Base-by-base conservation (phyloP, 495 filamentous ascomycete species). In the Aspergillus sparsus region DNA sequence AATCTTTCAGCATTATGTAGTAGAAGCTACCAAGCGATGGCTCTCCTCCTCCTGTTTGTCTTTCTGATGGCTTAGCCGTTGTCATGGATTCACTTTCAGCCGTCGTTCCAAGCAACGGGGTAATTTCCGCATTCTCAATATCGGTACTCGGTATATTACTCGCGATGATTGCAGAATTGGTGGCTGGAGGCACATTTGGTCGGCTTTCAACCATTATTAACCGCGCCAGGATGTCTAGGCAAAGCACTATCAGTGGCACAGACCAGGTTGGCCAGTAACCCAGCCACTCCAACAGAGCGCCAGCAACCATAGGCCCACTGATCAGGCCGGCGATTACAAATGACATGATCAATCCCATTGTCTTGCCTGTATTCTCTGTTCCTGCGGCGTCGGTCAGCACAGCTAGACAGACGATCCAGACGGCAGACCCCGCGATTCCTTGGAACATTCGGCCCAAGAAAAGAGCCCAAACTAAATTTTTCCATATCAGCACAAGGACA, bases 181-280 rank as follows among this genome's bases (percentile, higher is more conserved):
- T 13, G 3, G 18, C 8, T 13, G 11, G 21, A 39, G 53, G 31
- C 44, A 5, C 27, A 8, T 45, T 46, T 57, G 2, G 34, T 42
- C 27, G 46, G 2, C 49, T 54, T 45, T 74, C 71, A 8, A 74
- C 16, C 64, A 74, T 71, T 27, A 71, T 15, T 10, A 66, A 34
- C 2, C 72, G 68, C 4, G 65, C 41, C 6, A 68, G 16, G 16
- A 73, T 56, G 53, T 71, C 68, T 6, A 70, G 34, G 5, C 58
- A 1, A 1, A 74, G 58, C 6, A 69, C 53, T 0, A 44, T 34
- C 15, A 72, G 58, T 0, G 66, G 63, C 33, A 62, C 64, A 6
- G 68, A 67, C 68, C 70, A 73, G 1, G 64, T 66, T 5, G 57
- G 2, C 66, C 70, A 72, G 46, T 74, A 72, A 3, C 72, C 72